phyloP scores from a whole-genome alignment of 805 yeast species.

The Henningerozyma blattae region DNA sequence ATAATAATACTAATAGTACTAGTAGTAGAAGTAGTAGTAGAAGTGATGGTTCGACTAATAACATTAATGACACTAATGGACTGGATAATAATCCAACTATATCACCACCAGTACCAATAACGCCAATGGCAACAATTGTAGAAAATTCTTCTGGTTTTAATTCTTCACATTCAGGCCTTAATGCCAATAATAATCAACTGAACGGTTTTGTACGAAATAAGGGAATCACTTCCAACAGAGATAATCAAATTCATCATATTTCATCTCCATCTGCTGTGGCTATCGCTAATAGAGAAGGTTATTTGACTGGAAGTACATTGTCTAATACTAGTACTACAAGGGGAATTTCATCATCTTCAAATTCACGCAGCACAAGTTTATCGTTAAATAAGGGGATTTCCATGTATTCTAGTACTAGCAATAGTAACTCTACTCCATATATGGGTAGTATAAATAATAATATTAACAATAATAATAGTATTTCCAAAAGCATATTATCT shows the following conservation, averaged over 20 bases:
- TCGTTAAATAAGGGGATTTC: neutral
- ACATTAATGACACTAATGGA: neutral
- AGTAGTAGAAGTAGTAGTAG: neutral
- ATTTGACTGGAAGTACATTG: neutral
- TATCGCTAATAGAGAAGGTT: constrained; percentile 6
- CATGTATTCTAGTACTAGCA: neutral
- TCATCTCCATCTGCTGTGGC: constrained; percentile 10
- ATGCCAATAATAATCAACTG: neutral
- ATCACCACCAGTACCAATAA: constrained; percentile 16
- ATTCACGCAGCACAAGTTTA: too few species aligned
- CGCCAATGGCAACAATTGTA: constrained; percentile 12
- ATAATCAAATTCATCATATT: neutral
- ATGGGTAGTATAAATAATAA: neutral
- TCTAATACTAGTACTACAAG: neutral
- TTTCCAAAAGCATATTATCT: neutral
- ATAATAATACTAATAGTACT: neutral
- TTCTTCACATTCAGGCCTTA: too few species aligned
- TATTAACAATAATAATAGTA: neutral
- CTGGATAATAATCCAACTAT: constrained; percentile 13
- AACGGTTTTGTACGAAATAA: neutral
- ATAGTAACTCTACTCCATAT: neutral
- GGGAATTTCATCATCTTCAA: neutral
- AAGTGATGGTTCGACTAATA: neutral
- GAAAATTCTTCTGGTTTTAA: neutral
- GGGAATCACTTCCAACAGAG: neutral